phyloP scores from a whole-genome alignment of 2,329 filamentous ascomycete genomes.

The Thermomyces lanuginosus region DNA sequence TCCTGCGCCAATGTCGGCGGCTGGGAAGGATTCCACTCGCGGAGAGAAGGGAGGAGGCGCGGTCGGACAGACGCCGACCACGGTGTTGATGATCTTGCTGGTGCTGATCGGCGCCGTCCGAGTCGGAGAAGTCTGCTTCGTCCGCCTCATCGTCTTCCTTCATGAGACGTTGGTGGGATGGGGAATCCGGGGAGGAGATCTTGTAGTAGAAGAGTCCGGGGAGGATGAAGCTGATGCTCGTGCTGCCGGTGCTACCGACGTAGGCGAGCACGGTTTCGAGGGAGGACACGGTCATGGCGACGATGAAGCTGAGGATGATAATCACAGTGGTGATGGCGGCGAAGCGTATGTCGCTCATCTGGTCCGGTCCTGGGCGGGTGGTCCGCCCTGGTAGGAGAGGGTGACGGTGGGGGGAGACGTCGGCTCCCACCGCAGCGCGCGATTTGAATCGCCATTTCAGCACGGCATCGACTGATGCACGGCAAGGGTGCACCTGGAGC shows the following conservation, averaged over 20 bases:
- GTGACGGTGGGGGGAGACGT: conserved; percentile 28
- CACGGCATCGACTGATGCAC: conserved; percentile 90
- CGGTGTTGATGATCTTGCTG: too few species aligned
- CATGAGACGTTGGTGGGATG: conserved; percentile 67
- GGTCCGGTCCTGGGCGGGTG: conserved; percentile 32
- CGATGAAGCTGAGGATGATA: conserved; percentile 68
- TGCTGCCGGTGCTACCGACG: conserved; percentile 85
- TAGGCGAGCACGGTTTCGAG: conserved; percentile 87
- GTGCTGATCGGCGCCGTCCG: conserved; percentile 19
- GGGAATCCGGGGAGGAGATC: conserved; percentile 77
- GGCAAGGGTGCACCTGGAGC: conserved; percentile 86
- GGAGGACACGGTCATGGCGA: conserved; percentile 77
- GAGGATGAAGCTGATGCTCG: conserved; percentile 90
- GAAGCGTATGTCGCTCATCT: conserved; percentile 77
- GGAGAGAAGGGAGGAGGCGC: conserved; percentile 32
- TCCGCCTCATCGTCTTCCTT: conserved; percentile 74
- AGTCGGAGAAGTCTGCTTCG: conserved; percentile 35
- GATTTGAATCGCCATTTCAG: conserved; percentile 64
- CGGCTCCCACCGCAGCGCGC: conserved; percentile 19
- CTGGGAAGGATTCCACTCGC: conserved; percentile 43
- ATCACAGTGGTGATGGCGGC: conserved; percentile 76
- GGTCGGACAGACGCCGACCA: too few species aligned
- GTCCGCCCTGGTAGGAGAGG: conserved; percentile 25
- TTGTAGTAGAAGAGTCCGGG: conserved; percentile 97
- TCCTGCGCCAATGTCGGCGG: conserved; percentile 48